Conservation (phyloP, 106 monocot species). For the Dioscorea zingiberensis region DNA sequence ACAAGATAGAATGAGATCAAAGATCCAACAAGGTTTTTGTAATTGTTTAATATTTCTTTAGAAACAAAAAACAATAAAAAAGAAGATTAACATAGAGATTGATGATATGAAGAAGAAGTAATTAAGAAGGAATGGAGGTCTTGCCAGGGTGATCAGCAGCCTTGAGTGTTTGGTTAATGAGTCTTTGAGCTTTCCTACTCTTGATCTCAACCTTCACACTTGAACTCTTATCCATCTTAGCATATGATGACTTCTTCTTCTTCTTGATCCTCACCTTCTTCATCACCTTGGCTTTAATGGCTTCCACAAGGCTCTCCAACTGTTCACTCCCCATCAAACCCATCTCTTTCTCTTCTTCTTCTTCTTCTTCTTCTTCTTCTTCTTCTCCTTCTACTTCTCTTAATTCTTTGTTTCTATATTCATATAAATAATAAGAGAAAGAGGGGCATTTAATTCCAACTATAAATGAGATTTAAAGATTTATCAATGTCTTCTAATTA, state of each 20-base stretch:
- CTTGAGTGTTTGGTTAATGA: constrained; percentile 45
- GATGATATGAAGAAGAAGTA: too few relatives aligned
- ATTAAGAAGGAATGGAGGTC: background rate
- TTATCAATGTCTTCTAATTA: too few relatives aligned
- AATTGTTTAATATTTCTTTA: too few relatives aligned
- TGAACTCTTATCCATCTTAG: constrained; percentile 53
- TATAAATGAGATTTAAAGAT: too few relatives aligned
- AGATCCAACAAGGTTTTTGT: too few relatives aligned
- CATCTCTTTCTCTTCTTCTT: background rate
- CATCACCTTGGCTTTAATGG: constrained; percentile 32
- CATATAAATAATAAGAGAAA: too few relatives aligned
- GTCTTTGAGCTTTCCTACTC: constrained; percentile 27
- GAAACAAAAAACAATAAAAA: background rate
- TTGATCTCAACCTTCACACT: constrained; percentile 39
- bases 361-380: too few relatives aligned
- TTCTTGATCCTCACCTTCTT: constrained; percentile 10
- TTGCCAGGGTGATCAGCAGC: constrained; percentile 48
- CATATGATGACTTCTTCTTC: constrained; percentile 27
- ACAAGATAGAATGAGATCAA: too few relatives aligned
- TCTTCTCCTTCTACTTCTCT: too few relatives aligned
- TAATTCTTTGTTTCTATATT: too few relatives aligned
- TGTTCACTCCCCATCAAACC: constrained; percentile 17
- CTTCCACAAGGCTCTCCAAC: constrained; percentile 25
- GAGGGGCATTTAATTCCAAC: too few relatives aligned
- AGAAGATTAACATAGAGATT: too few relatives aligned